Evolutionary conservation across 208 protist species (phyloP).

Genomic region (Crithidia sp.): DNA sequence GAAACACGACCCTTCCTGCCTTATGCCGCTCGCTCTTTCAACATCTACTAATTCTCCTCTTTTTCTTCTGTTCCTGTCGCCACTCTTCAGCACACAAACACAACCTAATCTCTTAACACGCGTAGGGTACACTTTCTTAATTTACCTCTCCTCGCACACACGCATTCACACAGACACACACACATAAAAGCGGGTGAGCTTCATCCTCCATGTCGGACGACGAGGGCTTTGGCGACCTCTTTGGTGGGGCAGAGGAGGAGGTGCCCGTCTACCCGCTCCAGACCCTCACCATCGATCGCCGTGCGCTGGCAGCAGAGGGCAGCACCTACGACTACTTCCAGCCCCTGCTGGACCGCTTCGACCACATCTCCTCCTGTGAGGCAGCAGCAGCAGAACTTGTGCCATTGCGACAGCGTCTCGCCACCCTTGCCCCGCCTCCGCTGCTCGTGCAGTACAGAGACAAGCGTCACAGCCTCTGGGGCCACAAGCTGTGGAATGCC

Average conservation of each 20-base stretch:
- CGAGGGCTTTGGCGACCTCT: constrained; percentile 59
- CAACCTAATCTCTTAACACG: no score
- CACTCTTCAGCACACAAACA: no score
- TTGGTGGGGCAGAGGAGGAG: constrained; percentile 40
- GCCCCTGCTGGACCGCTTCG: constrained; percentile 57
- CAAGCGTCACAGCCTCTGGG: constrained; percentile 90
- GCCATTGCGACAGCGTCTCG: constrained; percentile 26
- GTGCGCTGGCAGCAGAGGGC: constrained; percentile 49
- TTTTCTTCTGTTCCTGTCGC: no score
- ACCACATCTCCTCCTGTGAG: constrained; percentile 19
- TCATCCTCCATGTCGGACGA: constrained; percentile 39
- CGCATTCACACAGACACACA: not conserved
- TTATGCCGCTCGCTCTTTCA: no score
- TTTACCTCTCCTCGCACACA: no score
- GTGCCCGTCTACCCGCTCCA: constrained; percentile 60
- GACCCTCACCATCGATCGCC: constrained; percentile 51
- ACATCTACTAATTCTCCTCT: no score
- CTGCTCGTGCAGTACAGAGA: constrained; percentile 72
- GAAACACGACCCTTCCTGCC: no score
- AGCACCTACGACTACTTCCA: constrained; percentile 54
- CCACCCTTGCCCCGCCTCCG: constrained; percentile 21
- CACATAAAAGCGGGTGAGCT: not conserved
- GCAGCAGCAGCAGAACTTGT: constrained; percentile 6
- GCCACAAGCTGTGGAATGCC: constrained; percentile 88
- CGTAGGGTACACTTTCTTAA: no score